Evolutionary conservation across 306 rosid species (phyloP).

Genomic region (Erythrophleum fordii): DNA sequence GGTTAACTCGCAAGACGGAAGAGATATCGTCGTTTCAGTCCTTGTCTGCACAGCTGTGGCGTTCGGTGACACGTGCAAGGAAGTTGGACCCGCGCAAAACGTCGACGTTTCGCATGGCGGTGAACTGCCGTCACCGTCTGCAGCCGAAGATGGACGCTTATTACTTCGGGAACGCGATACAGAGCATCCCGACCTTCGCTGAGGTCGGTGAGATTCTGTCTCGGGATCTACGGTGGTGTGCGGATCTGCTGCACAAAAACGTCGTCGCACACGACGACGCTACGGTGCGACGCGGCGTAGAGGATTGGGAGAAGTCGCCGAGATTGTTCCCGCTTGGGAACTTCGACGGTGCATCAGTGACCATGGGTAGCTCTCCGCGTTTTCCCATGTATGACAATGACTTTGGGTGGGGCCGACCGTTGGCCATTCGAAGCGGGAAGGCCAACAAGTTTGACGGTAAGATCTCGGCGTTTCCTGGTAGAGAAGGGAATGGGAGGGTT

Average conservation of each 20-base stretch:
- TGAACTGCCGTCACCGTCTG: conserved; percentile 67
- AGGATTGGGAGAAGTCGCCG: conserved; percentile 60
- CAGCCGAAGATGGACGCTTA: conserved; percentile 52
- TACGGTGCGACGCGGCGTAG: conserved; percentile 56
- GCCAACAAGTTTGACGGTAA: conserved; percentile 72
- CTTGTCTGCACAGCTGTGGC: conserved; percentile 64
- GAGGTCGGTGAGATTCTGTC: conserved; percentile 49
- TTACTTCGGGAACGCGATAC: conserved; percentile 73
- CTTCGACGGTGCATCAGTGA: conserved; percentile 63
- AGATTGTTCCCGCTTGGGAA: conserved; percentile 66
- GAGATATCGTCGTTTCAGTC: conserved; percentile 69
- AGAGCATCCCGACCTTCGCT: conserved; percentile 68
- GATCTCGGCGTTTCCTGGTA: conserved; percentile 63
- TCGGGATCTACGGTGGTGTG: conserved; percentile 51
- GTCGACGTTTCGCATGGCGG: conserved; percentile 72
- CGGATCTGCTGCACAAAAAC: conserved; percentile 53
- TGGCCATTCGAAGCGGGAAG: conserved; percentile 60
- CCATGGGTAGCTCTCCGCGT: conserved; percentile 77
- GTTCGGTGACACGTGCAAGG: conserved; percentile 66
- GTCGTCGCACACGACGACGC: conserved; percentile 58
- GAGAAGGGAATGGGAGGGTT: conserved; percentile 63
- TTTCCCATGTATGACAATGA: conserved; percentile 73
- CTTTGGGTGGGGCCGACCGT: conserved; percentile 70
- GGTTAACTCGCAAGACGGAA: not conserved
- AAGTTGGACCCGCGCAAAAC: conserved; percentile 36